Conservation (phyloP, 768 basidiomycete species). For the Pulveroboletus sp. region DNA sequence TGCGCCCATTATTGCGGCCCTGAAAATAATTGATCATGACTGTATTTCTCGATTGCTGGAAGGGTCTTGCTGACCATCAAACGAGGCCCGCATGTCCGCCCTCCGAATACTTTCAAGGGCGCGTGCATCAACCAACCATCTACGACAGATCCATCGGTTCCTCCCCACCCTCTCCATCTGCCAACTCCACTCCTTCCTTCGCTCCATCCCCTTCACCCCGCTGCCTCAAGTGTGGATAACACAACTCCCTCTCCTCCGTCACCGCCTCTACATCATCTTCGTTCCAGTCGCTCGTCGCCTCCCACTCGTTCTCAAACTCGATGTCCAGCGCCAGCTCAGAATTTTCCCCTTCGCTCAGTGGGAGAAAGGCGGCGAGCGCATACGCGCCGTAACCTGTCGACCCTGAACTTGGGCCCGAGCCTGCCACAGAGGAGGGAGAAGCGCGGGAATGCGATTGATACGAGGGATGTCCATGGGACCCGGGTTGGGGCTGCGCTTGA, state of each 20-base stretch:
- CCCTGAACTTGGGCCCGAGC: not conserved
- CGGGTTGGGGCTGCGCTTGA: constrained; percentile 59
- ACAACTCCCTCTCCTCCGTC: constrained; percentile 51
- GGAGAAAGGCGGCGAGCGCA: constrained; percentile 22
- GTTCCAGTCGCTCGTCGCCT: constrained; percentile 87
- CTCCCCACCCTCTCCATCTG: constrained; percentile 38
- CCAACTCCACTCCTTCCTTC: not conserved
- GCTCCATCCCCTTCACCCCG: not conserved
- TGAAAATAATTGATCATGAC: not conserved
- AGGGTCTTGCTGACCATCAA: not conserved
- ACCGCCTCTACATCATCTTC: constrained; percentile 82
- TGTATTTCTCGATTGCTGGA: not conserved
- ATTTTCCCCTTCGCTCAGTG: constrained; percentile 40
- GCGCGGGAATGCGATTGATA: not conserved
- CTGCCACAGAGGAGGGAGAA: constrained; percentile 1
- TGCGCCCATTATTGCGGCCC: too few relatives aligned
- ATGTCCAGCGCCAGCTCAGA: constrained; percentile 62
- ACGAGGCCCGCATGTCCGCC: too few relatives aligned
- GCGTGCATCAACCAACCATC: not conserved
- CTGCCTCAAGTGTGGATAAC: not conserved
- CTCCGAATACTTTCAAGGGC: too few relatives aligned
- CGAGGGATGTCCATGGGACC: not conserved
- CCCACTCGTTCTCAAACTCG: constrained; percentile 88
- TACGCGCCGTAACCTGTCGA: constrained; percentile 7
- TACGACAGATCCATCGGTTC: constrained; percentile 38